Conservation (phyloP, 2,329 filamentous ascomycete species). For the Coniella vitis region DNA sequence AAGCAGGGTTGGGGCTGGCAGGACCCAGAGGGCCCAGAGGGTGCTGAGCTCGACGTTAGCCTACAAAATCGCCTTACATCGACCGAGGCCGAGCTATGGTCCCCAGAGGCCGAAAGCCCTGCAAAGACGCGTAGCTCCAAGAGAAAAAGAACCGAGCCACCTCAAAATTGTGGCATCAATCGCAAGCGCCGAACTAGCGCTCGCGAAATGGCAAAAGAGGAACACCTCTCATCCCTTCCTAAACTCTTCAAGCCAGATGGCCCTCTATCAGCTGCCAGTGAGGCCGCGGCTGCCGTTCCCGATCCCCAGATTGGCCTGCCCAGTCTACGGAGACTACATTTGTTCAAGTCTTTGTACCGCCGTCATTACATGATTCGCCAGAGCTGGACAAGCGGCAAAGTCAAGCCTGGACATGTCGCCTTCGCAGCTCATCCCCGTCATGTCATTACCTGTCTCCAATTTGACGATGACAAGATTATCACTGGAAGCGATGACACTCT, state of each 20-base stretch:
- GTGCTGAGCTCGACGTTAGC: conserved; percentile 76
- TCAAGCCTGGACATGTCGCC: conserved; percentile 84
- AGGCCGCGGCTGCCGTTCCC: conserved; percentile 74
- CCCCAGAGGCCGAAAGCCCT: conserved; percentile 33
- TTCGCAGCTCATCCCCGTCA: conserved; percentile 95
- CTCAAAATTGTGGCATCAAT: conserved; percentile 39
- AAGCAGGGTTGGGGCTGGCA: conserved; percentile 97
- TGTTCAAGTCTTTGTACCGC: conserved; percentile 94
- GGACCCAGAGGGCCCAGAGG: conserved; percentile 67
- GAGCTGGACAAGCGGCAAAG: conserved; percentile 82
- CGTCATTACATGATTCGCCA: conserved; percentile 85
- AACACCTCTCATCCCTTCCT: conserved; percentile 32
- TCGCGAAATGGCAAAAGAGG: conserved; percentile 39
- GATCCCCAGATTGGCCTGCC: conserved; percentile 74
- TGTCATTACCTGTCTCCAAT: conserved; percentile 95
- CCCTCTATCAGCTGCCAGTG: conserved; percentile 77
- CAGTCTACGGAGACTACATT: conserved; percentile 73
- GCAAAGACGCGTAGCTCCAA: conserved; percentile 45
- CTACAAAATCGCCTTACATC: conserved; percentile 44
- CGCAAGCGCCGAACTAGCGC: conserved; percentile 47
- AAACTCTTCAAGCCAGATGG: conserved; percentile 63
- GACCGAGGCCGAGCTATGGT: conserved; percentile 45
- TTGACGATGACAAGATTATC: conserved; percentile 95
- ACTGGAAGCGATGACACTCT: conserved; percentile 96
- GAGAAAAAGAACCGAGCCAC: conserved; percentile 46